A percentile compares a stretch with the other conserved stretches of the same genome.
These are phyloP conservation scores for Triticum monococcum DNA, from an alignment of 176 grass and related monocot species.

Conservation along the genomic window DNA sequence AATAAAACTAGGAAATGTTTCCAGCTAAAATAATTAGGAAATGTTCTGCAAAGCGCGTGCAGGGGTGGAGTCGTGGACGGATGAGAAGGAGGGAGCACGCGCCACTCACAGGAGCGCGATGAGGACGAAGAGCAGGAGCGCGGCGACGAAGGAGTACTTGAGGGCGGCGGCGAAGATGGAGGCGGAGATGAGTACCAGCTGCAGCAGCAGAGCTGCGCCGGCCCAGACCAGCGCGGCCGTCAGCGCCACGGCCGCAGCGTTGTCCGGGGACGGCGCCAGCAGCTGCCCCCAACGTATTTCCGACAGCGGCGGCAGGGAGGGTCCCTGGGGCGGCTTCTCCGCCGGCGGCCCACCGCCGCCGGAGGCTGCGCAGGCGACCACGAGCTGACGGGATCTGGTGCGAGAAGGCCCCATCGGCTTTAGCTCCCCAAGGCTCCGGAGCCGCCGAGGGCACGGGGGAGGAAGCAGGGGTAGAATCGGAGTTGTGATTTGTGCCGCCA, in stretches of 20 bases:
- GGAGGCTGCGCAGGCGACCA: background rate
- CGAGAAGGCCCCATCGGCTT: background rate
- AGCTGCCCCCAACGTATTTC: constrained; percentile 50
- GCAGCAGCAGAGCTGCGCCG: constrained; percentile 42
- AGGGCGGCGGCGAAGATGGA: constrained; percentile 44
- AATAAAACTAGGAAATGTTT: background rate
- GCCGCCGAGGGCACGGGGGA: background rate
- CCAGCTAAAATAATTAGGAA: background rate
- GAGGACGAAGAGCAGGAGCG: constrained; percentile 50
- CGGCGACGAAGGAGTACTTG: constrained; percentile 55
- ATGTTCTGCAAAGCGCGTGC: background rate
- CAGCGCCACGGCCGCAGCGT: constrained; percentile 35
- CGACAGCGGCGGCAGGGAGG: constrained; percentile 19
- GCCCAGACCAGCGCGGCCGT: constrained; percentile 32
- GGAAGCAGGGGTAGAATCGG: constrained; percentile 20
- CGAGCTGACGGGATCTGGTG: background rate
- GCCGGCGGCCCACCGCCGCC: constrained; percentile 15
- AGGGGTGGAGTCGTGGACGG: background rate
- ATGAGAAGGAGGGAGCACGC: background rate
- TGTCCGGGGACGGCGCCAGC: constrained; percentile 40
- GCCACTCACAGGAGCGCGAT: constrained; percentile 42
- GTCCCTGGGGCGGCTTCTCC: background rate
- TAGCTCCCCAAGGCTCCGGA: too few relatives aligned
- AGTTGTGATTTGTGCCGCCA: constrained; percentile 33
- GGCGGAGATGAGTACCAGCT: constrained; percentile 45